These are phyloP conservation scores for Emiliania huxleyi DNA, from an alignment of 78 protist genomes.

Conservation along the genomic window DNA sequence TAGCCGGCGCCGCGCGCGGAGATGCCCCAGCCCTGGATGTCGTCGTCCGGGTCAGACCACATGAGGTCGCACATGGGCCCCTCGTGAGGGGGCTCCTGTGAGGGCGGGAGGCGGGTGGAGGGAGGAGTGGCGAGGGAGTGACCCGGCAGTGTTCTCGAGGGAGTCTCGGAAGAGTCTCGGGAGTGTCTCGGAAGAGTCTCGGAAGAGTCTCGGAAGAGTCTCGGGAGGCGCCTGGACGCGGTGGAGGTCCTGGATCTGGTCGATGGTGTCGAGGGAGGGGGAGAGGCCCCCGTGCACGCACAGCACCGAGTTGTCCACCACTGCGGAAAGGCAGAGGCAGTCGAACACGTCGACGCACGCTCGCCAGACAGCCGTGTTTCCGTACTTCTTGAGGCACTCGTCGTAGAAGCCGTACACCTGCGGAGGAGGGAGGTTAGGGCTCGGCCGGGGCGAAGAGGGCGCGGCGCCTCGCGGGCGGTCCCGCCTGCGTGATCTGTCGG, in stretches of 20 bases:
- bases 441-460: neutral
- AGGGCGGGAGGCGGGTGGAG: too few species aligned
- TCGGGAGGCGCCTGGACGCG: constrained; percentile 42
- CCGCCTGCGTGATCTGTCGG: constrained; percentile 72
- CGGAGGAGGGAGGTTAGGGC: neutral
- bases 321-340: constrained; percentile 69
- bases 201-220: too few species aligned
- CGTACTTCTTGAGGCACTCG: constrained; percentile 73
- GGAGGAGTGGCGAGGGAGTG: neutral
- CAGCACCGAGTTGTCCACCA: constrained; percentile 55
- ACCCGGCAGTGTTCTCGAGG: neutral
- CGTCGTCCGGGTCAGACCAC: constrained; percentile 76
- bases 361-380: constrained; percentile 62
- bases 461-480: constrained; percentile 32
- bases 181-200: too few species aligned
- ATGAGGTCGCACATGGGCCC: constrained; percentile 79
- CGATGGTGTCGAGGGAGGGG: constrained; percentile 62
- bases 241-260: constrained; percentile 46
- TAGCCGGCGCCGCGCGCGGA: constrained; percentile 11
- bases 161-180: too few species aligned
- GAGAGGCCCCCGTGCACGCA: constrained; percentile 84
- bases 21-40: constrained; percentile 7
- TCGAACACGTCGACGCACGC: constrained; percentile 61
- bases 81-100: constrained; percentile 68
- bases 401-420: constrained; percentile 73